Evolutionary conservation across 305 asterid species (phyloP), one percentile per base, ranked within the genome.

Genomic region (Galium porrigens): DNA sequence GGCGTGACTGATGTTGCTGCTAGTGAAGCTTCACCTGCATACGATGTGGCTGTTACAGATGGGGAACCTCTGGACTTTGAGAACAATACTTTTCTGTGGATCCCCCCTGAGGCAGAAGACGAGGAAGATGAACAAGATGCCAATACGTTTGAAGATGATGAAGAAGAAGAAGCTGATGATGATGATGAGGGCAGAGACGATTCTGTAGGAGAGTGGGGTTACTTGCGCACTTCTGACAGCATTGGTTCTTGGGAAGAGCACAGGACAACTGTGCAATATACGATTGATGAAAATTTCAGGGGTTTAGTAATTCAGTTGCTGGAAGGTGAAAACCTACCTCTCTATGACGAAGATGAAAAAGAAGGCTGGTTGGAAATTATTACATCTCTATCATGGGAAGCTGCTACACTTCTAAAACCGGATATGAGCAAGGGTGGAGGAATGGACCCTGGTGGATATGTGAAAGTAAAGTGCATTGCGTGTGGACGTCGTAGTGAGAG

Each of bases 381-480:
- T 59, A 82, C 88, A 29, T 56, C 80, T 69, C 76, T 88, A 75
- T 80, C 92, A 57, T 86, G 87, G 92, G 92, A 88, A 79, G 96
- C 88, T 74, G 96, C 96, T 27, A 77, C 81, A 63, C 81, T 86
- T 63, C 74, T 88, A 58, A 88, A 84, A 72, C 96, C 96, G 64
- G 94, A 88, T 73, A 86, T 82, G 67, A 88, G 96, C 77, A 77
- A 58, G 74, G 79, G 81, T 52, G 94, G 96, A 64, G 86, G 86
- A 70, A 88, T 86, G 94, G 96, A 88, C 78, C 96, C 96, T 72
- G 90, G 91, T 65, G 88, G 88, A 70, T 88, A 88, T 80, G 96
- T 88, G 65, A 88, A 86, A 76, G 85, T 88, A 67, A 88, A 88
- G 79, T 88, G 94, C 76, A 60, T 88, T 63, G 89, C 94, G 59